Evolutionary conservation across 345 rosid genomes (phyloP).

Genomic region (Hibiscus mutabilis): DNA sequence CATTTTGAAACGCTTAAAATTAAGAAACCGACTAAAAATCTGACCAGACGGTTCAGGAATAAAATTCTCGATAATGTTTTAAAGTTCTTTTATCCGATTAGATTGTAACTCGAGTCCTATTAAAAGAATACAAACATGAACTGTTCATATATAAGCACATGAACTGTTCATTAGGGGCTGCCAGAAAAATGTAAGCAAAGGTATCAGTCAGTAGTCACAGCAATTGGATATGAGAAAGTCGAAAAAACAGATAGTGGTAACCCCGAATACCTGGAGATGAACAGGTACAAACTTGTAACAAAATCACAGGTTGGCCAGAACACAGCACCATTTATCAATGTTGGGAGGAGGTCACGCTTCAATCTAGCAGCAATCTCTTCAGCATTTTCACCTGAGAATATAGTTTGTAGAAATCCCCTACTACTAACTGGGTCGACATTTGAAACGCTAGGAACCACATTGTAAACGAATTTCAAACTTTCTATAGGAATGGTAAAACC

Average conservation of each 20-base stretch:
- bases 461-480: too few species aligned
- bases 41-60: too few species aligned
- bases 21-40: too few species aligned
- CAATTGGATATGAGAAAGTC: not conserved
- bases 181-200: not conserved
- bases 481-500: too few species aligned
- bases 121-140: too few species aligned
- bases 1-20: too few species aligned
- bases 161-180: constrained; percentile 12
- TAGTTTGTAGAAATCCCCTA: too few species aligned
- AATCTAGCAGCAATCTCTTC: constrained; percentile 43
- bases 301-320: constrained; percentile 46
- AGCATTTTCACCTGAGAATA: constrained; percentile 38
- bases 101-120: too few species aligned
- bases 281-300: constrained; percentile 38
- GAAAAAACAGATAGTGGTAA: not conserved
- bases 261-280: constrained; percentile 38
- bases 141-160: constrained; percentile 1
- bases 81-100: too few species aligned
- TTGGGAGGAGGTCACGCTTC: constrained; percentile 54
- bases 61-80: too few species aligned
- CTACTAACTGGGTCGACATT: too few species aligned
- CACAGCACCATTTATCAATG: constrained; percentile 35
- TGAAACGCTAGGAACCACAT: too few species aligned
- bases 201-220: not conserved